Evolutionary conservation across 2,329 filamentous ascomycete genomes (phyloP), one percentile per base, ranked within the genome.

Genomic region (Sclerotinia minor): DNA sequence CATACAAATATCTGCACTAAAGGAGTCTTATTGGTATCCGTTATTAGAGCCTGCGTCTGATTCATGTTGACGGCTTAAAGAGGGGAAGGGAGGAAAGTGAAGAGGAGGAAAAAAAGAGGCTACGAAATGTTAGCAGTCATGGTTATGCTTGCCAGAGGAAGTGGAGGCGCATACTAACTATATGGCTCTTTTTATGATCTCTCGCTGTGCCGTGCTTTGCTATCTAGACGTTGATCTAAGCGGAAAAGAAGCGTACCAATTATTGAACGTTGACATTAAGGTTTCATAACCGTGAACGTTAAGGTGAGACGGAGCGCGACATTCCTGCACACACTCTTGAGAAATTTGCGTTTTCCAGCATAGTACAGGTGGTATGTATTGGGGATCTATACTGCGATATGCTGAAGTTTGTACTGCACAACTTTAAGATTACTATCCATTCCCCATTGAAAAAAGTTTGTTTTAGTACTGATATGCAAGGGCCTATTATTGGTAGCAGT

Each of bases 1-100:
- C n/a, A 64, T 2, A 54, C n/a, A 53, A 64, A 64, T 41, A 64
- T 64, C 47, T 54, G 21, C 35, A 64, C 35, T n/a, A 64, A 17
- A 54, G 61, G 32, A 5, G 61, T 64, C 61, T 64, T 64, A 38
- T 64, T 54, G 21, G 32, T 38, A 44, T 35, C 35, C 26, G 61
- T 64, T 13, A 64, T 64, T 1, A 53, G 6, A 8, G 32, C 26
- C 24, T 64, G 61, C 17, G 61, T 53, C 38, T 19, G 49, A 15
- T 54, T 41, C 61, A 64, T 54, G 19, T 13, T 38, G 29, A 21
- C 21, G 19, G 29, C 11, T 13, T 1, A 15, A 55, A n/a, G 19
- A 21, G 26, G 26, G 19, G 29, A 5, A 35, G 29, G 21, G 7
- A 35, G 35, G 35, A 29, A 17, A 55, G 19, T 15, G n/a, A 21